Evolutionary conservation across 2,329 filamentous ascomycete species (phyloP).

Genomic region (Penicillium sp.): DNA sequence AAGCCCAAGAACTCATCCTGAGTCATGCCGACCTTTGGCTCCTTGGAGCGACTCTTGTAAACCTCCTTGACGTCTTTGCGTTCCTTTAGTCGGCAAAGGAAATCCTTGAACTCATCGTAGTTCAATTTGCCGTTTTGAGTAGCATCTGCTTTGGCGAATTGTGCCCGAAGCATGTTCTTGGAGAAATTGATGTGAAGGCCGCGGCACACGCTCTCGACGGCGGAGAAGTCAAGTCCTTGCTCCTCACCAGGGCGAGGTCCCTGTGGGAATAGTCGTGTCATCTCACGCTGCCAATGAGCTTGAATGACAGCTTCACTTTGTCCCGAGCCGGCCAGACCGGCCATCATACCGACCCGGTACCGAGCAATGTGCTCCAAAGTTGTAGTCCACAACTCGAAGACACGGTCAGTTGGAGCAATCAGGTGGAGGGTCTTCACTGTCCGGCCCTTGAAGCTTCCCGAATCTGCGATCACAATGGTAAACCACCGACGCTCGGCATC

Average conservation of each 20-base stretch:
- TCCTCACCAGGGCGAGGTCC: constrained; percentile 52
- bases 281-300: constrained; percentile 83
- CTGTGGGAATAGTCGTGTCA: constrained; percentile 64
- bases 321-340: constrained; percentile 71
- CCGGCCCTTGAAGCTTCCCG: constrained; percentile 71
- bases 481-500: constrained; percentile 75
- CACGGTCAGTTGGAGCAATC: constrained; percentile 71
- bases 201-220: constrained; percentile 80
- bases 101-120: constrained; percentile 78
- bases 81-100: constrained; percentile 79
- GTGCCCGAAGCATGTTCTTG: constrained; percentile 67
- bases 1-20: constrained; percentile 74
- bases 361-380: constrained; percentile 82
- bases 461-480: constrained; percentile 81
- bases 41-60: constrained; percentile 62
- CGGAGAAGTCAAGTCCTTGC: constrained; percentile 73
- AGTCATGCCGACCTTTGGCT: constrained; percentile 66
- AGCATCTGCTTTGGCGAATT: constrained; percentile 73
- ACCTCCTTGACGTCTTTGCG: constrained; percentile 77
- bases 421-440: constrained; percentile 80
- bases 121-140: constrained; percentile 66
- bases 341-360: constrained; percentile 86
- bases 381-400: constrained; percentile 76
- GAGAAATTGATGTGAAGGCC: constrained; percentile 91
- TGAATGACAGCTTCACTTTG: constrained; percentile 81